Conservation (phyloP, 2,329 filamentous ascomycete genomes). For the Penicillium decumbens region DNA sequence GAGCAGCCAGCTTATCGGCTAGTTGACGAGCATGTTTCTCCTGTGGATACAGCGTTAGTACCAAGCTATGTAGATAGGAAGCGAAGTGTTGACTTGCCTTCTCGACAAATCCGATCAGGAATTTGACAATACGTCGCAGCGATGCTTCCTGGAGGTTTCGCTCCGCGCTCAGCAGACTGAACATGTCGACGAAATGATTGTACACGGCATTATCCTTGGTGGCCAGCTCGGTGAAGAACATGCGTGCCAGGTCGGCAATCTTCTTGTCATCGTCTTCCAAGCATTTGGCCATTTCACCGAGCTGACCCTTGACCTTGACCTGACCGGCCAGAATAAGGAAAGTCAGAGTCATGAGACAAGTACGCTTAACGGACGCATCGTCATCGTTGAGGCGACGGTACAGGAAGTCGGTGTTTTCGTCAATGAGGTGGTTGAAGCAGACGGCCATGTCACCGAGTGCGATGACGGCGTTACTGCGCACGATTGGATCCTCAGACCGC, state of each 20-base stretch:
- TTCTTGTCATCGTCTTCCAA: conserved; percentile 92
- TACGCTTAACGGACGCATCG: conserved; percentile 88
- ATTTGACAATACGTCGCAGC: conserved; percentile 81
- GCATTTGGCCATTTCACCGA: conserved; percentile 99
- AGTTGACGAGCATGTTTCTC: conserved; percentile 97
- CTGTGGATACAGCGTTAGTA: conserved; percentile 44
- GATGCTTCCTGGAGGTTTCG: conserved; percentile 75
- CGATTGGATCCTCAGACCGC: conserved; percentile 83
- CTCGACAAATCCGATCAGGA: conserved; percentile 91
- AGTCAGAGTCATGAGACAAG: conserved; percentile 95
- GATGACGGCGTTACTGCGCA: conserved; percentile 93
- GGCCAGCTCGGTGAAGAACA: conserved; percentile 98
- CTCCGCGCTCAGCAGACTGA: conserved; percentile 82
- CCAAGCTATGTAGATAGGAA: background rate
- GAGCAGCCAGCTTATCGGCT: conserved; percentile 83
- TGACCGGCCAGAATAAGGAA: conserved; percentile 96
- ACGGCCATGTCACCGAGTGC: conserved; percentile 98
- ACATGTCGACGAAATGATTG: conserved; percentile 99
- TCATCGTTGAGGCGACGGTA: conserved; percentile 88
- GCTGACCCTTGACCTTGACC: conserved; percentile 97
- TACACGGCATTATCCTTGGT: conserved; percentile 99
- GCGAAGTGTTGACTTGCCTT: conserved; percentile 61
- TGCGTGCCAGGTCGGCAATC: conserved; percentile 86
- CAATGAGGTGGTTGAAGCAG: conserved; percentile 98
- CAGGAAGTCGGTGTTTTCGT: conserved; percentile 97